Evolutionary conservation across 176 grass and related monocot species (phyloP), one percentile per base, ranked within the genome.

Genomic region (Musa beccarii): DNA sequence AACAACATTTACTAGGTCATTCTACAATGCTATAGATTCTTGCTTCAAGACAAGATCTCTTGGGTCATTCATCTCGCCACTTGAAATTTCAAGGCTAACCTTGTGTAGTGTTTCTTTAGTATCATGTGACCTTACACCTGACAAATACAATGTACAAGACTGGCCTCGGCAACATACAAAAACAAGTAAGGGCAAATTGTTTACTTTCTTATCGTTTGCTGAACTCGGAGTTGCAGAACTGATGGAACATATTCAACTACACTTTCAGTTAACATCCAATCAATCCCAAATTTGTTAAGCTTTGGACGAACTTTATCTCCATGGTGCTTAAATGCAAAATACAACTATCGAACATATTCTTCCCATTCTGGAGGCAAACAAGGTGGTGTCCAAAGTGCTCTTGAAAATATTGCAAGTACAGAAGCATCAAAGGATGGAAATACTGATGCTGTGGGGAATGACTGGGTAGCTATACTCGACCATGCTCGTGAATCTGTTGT

Each of bases 401-500:
- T 57, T 49, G 49, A 74, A 71, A 79, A 82, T 22, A 22, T 62
- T 82, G 78, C 84, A 77, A 81, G 72, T 55, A 54, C 83, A 79
- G 84, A 89, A 77, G 83, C 17, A 65, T 53, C 56, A 1, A 66
- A 77, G 53, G 29, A 23, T 80, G 81, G 57, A 75, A 73, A 69
- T 68, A 59, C 73, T 67, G 80, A 64, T 67, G 75, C 50, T 78
- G 59, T 22, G 56, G 83, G 71, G 34, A 83, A 62, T 77, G 77
- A 89, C 53, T 94, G 75, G 90, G 76, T 84, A 56, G 86, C 85
- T 49, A 76, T 89, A 1, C 68, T 98, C 13, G 81, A 93, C 22
- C 88, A 81, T 43, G 80, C 82, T 77, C 81, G 75, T 59, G 89
- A 80, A 53, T 89, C 84, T 69, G 76, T 86, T 29, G 0, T 80